Conservation (phyloP, 139 green algal genomes). For the Chlamydomonas eustigma region DNA sequence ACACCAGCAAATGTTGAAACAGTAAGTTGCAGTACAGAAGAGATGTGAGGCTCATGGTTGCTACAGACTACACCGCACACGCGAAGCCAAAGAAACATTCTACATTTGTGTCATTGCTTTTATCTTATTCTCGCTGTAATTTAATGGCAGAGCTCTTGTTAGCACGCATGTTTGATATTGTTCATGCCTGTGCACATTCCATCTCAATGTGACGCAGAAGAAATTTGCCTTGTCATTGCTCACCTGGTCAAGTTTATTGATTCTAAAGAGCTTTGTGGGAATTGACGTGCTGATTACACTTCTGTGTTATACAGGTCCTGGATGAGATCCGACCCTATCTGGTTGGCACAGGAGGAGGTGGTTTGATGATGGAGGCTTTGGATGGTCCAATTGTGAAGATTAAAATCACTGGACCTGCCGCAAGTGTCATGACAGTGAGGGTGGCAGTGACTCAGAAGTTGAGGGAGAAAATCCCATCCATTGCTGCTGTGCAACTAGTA, state of each 20-base stretch:
- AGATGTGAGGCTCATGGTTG: no score
- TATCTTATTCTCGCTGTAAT: no score
- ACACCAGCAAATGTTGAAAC: constrained; percentile 80
- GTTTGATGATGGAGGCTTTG: constrained; percentile 81
- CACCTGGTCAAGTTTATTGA: not conserved
- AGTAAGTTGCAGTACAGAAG: no score
- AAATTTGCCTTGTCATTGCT: not conserved
- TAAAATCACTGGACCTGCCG: constrained; percentile 85
- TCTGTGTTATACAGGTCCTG: constrained; percentile 39
- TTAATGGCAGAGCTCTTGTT: no score
- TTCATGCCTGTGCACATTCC: no score
- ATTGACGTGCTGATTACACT: not conserved
- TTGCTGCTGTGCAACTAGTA: constrained; percentile 95
- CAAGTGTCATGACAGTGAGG: constrained; percentile 95
- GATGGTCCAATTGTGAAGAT: constrained; percentile 94
- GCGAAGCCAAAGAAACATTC: no score
- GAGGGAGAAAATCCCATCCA: constrained; percentile 92
- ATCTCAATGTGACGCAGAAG: not conserved
- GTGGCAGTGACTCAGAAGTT: constrained; percentile 99
- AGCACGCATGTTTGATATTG: no score
- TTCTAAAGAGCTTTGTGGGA: not conserved
- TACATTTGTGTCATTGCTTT: no score
- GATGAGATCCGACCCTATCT: constrained; percentile 86
- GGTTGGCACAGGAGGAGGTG: constrained; percentile 90
- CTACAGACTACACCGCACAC: no score